Base-by-base conservation (phyloP, 164 flowering plant genomes). In the Piper betle region DNA sequence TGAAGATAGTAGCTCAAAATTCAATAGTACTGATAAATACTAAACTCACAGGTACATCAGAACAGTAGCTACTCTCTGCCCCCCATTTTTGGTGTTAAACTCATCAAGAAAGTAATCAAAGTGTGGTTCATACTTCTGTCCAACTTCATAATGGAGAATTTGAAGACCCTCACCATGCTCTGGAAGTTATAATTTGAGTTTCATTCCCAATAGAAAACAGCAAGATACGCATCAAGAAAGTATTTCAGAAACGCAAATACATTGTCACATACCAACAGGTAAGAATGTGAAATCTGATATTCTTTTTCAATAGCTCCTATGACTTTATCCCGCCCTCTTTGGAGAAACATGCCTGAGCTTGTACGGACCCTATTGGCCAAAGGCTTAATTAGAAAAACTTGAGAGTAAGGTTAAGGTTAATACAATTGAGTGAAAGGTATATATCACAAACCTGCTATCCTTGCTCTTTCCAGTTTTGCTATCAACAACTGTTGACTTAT, bases 101-200 rank as follows among this genome's bases (percentile, higher is more conserved):
- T 82, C 87, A 64, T 94, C 96, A 57, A 75, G 79, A 68, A 91
- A 94, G 77, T 86, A 91, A 69, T 94, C 99, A 72, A 43, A 85
- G 70, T 91, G 99, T 54, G 97, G 82, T 58, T 91, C 99, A 69
- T 85, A 91, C 62, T 84, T 94, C 70, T 94, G 93, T 15, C 99
- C 99, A 71, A 68, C 89, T 77, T 88, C 95, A 68, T 88, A 93
- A 68, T 85, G 97, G 59, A 93, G 88, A 77, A 93, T 72, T 71
- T 93, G 99, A 66, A 93, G 87, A 59, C 95, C 96, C 77, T 93
- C 99, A 55, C 97, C 99, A 72, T 93, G 89, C 60, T 90, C 98
- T 93, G 91, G 63, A 69, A 60, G 65, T 42, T 18, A 62, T 3
- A n/a, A 20, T 46, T 20, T 2, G 18, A 61, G 10, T 43, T 43